Base-by-base conservation (phyloP, 2,329 filamentous ascomycete species). In the Fusarium solani-melongenae region DNA sequence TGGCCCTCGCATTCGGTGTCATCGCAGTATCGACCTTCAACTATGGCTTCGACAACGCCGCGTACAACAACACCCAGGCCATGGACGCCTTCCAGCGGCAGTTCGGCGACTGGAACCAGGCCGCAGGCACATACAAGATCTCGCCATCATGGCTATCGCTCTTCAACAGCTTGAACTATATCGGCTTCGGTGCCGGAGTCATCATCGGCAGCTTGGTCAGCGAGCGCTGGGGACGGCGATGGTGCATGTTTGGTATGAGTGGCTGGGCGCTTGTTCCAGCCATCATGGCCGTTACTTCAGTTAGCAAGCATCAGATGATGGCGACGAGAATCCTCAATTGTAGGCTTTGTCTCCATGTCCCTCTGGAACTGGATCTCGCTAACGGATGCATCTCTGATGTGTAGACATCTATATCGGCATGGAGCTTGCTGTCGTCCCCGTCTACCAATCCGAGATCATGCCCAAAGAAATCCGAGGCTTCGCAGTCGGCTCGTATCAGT, bases 31-130 rank as follows among this genome's bases (percentile, higher is more conserved):
- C 79, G 0, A 75, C 73, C 3, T 77, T 82, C 65, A 83, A 82
- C 68, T 83, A 81, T 74, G 81, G 81, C 61, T 81, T 83, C 38
- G 81, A 83, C 64, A 79, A 82, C 51, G 76, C 80, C 62, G 81
- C 73, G 5, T 81, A 81, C 65, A 68, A 78, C 3, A 79, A 78
- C 2, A 68, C 65, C 0, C 81, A 83, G 66, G 78, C 81, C 4
- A 83, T 82, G 81, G 70, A 75, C 12, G 63, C 79, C 9, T 83
- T 81, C 61, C 70, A 72, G 7, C 68, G 65, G 29, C 73, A 79
- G 41, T 82, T 82, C 59, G 81, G 81, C 1, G 69, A 73, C 6
- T 79, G 74, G n/a, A 69, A 81, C 56, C 66, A 39, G 2, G 31
- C n/a, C 4, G n/a, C 29, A 2, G 51, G 12, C 12, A 55, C 31